A percentile compares a stretch with the other conserved stretches of the same genome.
Evolutionary conservation across 768 basidiomycete species (phyloP).

Genomic region (Tubosaeta sp.): DNA sequence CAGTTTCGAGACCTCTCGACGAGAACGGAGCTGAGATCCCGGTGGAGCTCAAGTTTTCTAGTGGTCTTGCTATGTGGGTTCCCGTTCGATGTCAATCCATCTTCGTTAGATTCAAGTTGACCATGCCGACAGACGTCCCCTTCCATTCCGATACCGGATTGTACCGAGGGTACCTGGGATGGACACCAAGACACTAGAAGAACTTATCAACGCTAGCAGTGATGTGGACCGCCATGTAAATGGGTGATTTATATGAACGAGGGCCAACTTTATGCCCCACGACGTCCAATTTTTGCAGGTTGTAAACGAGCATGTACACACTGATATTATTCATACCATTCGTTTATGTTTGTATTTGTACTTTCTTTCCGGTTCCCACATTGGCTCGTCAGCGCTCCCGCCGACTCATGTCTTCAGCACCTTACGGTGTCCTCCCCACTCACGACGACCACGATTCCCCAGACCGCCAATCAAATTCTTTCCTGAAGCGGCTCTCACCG

Average conservation of each 20-base stretch:
- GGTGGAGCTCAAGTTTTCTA: constrained; percentile 2
- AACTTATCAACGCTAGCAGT: background rate
- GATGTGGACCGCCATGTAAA: background rate
- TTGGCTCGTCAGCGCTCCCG: background rate
- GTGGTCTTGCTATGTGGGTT: constrained; percentile 1
- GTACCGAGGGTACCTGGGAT: background rate
- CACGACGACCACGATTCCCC: constrained; percentile 10
- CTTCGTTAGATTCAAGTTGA: background rate
- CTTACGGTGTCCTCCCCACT: constrained; percentile 8
- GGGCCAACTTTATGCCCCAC: too few species aligned
- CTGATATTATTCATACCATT: too few species aligned
- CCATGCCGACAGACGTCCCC: background rate
- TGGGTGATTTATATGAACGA: background rate
- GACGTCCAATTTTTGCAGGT: too few species aligned
- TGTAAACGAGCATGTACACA: too few species aligned
- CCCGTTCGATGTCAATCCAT: background rate
- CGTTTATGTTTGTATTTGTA: too few species aligned
- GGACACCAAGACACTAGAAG: background rate
- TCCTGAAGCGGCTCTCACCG: background rate
- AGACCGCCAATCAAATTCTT: background rate
- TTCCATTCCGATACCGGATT: constrained; percentile 1
- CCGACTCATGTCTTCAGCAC: constrained; percentile 8
- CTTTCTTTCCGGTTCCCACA: background rate
- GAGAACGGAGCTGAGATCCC: constrained; percentile 5
- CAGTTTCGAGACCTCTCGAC: constrained; percentile 1